Percentiles rank a stretch among this genome's conserved stretches.
phyloP scores from a whole-genome alignment of 495 filamentous ascomycete genomes.

The Tuber aestivum region DNA sequence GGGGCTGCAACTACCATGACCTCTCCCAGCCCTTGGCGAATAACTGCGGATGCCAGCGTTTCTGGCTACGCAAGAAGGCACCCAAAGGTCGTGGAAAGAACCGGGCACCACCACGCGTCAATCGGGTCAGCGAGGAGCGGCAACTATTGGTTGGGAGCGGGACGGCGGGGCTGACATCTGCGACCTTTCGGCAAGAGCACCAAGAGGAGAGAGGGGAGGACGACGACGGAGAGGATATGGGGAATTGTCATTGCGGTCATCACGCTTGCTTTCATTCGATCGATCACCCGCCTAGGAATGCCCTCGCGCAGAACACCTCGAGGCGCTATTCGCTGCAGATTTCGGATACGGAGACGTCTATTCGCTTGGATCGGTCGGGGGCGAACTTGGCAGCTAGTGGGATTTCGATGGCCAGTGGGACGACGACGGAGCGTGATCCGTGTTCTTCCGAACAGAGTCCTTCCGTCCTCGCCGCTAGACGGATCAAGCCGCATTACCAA shows the following conservation, averaged over 20 bases:
- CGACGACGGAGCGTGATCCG: conserved; percentile 35
- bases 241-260: conserved; percentile 32
- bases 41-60: conserved; percentile 34
- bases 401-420: conserved; percentile 31
- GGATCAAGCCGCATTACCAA: conserved; percentile 11
- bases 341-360: conserved; percentile 14
- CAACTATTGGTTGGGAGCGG: not conserved
- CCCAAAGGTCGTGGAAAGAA: conserved; percentile 12
- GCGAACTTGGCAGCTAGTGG: conserved; percentile 24
- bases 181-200: not conserved
- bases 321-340: conserved; percentile 23
- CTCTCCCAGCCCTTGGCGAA: conserved; percentile 15
- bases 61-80: conserved; percentile 21
- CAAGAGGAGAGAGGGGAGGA: conserved; percentile 7
- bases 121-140: conserved; percentile 13
- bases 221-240: conserved; percentile 22
- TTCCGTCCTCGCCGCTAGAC: conserved; percentile 10
- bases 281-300: conserved; percentile 3
- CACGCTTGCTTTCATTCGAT: conserved; percentile 36
- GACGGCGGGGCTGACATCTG: not conserved
- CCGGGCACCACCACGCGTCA: conserved; percentile 6
- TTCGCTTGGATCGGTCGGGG: conserved; percentile 23
- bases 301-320: conserved; percentile 13
- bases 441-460: conserved; percentile 19
- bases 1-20: conserved; percentile 29